Percentiles rank a stretch among this genome's conserved stretches.
phyloP scores from a whole-genome alignment of 306 rosid genomes.

The Benincasa hispida region DNA sequence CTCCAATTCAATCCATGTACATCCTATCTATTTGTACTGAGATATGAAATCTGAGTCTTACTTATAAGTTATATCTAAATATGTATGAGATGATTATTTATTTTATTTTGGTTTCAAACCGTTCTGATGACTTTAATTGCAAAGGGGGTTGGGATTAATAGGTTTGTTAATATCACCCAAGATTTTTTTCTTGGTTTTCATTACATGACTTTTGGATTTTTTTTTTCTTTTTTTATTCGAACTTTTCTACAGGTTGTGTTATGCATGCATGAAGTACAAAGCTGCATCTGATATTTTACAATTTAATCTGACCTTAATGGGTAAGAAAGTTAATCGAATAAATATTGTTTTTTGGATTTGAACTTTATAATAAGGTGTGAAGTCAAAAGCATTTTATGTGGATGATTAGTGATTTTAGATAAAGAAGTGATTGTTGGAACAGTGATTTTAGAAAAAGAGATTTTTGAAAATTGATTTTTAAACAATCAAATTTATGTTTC shows the following conservation, averaged over 20 bases:
- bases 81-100: neutral
- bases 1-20: no score
- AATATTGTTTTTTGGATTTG: neutral
- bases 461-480: no score
- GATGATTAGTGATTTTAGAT: no score
- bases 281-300: constrained; percentile 22
- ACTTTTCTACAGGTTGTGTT: constrained; percentile 35
- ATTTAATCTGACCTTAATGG: constrained; percentile 13
- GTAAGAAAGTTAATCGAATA: constrained; percentile 16
- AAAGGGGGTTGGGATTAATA: constrained; percentile 19
- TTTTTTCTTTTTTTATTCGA: neutral
- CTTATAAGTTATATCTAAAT: neutral
- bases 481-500: no score
- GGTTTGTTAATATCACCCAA: neutral
- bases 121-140: constrained; percentile 17
- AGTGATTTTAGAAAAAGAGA: no score
- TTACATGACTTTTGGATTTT: neutral
- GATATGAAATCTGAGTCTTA: no score
- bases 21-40: no score
- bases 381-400: neutral
- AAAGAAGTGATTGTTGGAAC: no score
- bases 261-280: constrained; percentile 22
- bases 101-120: constrained; percentile 16
- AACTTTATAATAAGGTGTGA: neutral
- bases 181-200: neutral